phyloP scores from a whole-genome alignment of 2,329 filamentous ascomycete species.

The Camptophora hylomeconis region DNA sequence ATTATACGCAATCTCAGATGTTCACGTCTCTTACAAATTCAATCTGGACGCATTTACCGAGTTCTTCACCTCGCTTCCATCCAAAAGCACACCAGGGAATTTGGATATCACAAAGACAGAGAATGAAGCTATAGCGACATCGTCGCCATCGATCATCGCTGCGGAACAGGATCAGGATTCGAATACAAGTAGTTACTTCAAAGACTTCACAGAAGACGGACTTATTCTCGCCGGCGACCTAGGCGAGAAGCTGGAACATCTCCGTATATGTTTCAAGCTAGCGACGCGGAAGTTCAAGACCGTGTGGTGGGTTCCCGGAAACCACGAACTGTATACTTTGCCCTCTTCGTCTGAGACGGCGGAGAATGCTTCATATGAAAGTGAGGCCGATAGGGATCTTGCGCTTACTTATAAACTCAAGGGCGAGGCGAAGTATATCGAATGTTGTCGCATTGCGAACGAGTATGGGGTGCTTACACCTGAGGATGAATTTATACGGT shows the following conservation, averaged over 20 bases:
- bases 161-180: too few relatives aligned
- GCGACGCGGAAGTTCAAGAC: conserved; percentile 17
- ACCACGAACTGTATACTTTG: conserved; percentile 46
- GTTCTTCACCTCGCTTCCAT: too few relatives aligned
- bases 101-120: too few relatives aligned
- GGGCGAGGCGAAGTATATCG: conserved; percentile 42
- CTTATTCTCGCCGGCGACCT: conserved; percentile 17
- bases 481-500: conserved; percentile 41
- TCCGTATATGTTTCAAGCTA: conserved; percentile 13
- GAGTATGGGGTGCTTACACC: conserved; percentile 41
- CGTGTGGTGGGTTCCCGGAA: conserved; percentile 40
- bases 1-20: conserved; percentile 17
- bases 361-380: too few relatives aligned
- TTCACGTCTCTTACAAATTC: conserved; percentile 17
- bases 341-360: conserved; percentile 16
- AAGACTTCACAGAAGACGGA: conserved; percentile 13
- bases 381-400: too few relatives aligned
- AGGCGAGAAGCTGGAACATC: conserved; percentile 16
- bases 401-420: conserved; percentile 22
- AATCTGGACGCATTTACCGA: too few relatives aligned
- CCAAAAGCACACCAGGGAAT: too few relatives aligned
- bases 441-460: conserved; percentile 41
- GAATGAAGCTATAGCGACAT: conserved; percentile 13
- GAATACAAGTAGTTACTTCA: too few relatives aligned
- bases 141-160: too few relatives aligned